Conservation (phyloP, 768 basidiomycete species). For the Xerocomus brunneocitrinus region DNA sequence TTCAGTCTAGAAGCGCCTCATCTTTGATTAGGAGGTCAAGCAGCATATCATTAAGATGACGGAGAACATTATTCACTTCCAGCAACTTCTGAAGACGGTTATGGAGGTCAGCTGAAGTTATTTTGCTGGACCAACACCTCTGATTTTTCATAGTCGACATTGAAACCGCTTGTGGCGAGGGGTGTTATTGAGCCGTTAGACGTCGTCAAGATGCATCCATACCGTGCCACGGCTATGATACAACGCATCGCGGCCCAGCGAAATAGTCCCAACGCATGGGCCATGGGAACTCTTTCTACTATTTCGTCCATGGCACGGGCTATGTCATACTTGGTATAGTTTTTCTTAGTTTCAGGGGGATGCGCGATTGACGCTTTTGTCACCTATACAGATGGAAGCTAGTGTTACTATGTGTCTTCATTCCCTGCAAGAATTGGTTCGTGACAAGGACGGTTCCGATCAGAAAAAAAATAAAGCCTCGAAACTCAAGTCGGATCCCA, state of each 20-base stretch:
- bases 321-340: slow-evolving; percentile 81
- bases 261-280: slow-evolving; percentile 39
- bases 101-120: slow-evolving; percentile 58
- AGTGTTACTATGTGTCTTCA: slow-evolving; percentile 77
- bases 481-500: slow-evolving; percentile 48
- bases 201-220: slow-evolving; percentile 65
- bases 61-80: slow-evolving; percentile 58
- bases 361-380: neutral
- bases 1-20: neutral
- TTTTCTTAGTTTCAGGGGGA: neutral
- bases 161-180: slow-evolving; percentile 32
- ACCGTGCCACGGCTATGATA: slow-evolving; percentile 45
- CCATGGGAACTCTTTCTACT: slow-evolving; percentile 46
- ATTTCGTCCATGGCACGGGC: slow-evolving; percentile 66
- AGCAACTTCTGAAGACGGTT: slow-evolving; percentile 60
- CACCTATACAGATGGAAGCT: slow-evolving; percentile 62
- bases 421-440: slow-evolving; percentile 48
- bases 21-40: slow-evolving; percentile 52
- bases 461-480: slow-evolving; percentile 37
- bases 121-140: neutral
- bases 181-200: slow-evolving; percentile 51
- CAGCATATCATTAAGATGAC: slow-evolving; percentile 76
- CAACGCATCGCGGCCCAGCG: slow-evolving; percentile 35
- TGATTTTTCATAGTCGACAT: slow-evolving; percentile 25
- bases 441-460: slow-evolving; percentile 33